Conservation (phyloP, 1,139 yeast species). For the Entelexis sorbosivorans region DNA sequence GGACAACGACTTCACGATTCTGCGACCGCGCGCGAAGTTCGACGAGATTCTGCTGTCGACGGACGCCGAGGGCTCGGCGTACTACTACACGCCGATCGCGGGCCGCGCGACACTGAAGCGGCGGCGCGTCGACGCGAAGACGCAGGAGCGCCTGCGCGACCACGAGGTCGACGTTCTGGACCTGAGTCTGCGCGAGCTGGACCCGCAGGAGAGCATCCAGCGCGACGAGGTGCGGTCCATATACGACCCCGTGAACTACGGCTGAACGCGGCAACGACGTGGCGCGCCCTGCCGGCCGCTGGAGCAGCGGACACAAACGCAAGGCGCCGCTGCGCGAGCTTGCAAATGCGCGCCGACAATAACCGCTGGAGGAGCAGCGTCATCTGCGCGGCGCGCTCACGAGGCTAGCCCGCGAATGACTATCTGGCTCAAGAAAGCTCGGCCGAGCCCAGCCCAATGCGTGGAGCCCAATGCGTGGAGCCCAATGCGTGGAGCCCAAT, state of each 20-base stretch:
- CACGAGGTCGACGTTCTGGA: conserved; percentile 46
- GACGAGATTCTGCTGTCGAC: conserved; percentile 50
- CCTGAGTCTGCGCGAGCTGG: conserved; percentile 58
- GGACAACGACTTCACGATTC: conserved; percentile 70
- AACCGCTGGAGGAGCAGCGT: too few relatives aligned
- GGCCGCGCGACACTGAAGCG: conserved; percentile 76
- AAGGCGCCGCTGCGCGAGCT: too few relatives aligned
- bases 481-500: too few relatives aligned
- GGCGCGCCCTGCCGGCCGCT: too few relatives aligned
- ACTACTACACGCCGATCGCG: conserved; percentile 64
- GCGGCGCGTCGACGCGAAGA: conserved; percentile 54
- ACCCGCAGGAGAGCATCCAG: conserved; percentile 52
- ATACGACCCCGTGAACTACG: conserved; percentile 52
- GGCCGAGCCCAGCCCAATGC: too few relatives aligned
- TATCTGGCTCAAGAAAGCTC: too few relatives aligned
- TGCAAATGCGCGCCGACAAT: too few relatives aligned
- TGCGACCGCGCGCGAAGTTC: conserved; percentile 38
- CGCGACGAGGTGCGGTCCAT: conserved; percentile 60
- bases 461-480: too few relatives aligned
- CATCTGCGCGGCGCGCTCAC: too few relatives aligned
- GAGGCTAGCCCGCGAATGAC: too few relatives aligned
- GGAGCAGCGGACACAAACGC: too few relatives aligned
- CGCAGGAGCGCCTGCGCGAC: conserved; percentile 41
- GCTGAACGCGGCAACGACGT: conserved; percentile 2
- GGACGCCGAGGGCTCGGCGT: conserved; percentile 45